Conservation (phyloP, 2,329 filamentous ascomycete species). For the Trichoderma breve region DNA sequence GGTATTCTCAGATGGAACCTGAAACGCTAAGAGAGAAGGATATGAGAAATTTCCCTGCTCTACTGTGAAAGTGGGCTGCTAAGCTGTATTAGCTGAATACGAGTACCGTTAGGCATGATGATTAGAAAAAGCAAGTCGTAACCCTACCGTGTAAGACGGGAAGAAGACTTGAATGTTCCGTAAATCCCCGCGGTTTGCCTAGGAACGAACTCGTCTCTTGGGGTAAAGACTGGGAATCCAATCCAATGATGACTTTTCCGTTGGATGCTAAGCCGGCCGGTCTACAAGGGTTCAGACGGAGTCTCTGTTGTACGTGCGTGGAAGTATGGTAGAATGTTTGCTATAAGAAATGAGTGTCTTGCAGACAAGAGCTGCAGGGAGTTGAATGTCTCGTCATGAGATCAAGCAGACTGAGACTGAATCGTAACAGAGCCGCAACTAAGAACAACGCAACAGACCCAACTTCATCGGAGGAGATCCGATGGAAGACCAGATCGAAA, state of each 20-base stretch:
- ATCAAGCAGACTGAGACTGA: neutral
- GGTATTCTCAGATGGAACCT: neutral
- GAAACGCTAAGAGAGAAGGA: slow-evolving; percentile 6
- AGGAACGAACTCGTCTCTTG: neutral
- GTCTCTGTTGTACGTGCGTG: neutral
- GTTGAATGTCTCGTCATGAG: neutral
- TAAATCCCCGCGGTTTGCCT: neutral
- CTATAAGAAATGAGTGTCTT: neutral
- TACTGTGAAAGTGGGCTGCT: neutral
- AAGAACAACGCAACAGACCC: neutral
- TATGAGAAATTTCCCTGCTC: neutral
- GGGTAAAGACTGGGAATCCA: neutral
- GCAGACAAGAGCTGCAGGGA: neutral
- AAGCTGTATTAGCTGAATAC: neutral
- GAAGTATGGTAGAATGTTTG: neutral
- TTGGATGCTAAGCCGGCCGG: neutral
- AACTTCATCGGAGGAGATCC: neutral
- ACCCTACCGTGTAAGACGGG: neutral
- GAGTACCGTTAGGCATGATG: neutral
- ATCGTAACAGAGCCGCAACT: neutral
- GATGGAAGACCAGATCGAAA: neutral
- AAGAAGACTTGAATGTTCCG: neutral
- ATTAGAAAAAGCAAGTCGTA: neutral
- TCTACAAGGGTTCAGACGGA: neutral
- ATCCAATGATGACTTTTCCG: neutral